Evolutionary conservation across 352 stramenopile genomes (phyloP).

Genomic region (Phytophthora pinifolia): DNA sequence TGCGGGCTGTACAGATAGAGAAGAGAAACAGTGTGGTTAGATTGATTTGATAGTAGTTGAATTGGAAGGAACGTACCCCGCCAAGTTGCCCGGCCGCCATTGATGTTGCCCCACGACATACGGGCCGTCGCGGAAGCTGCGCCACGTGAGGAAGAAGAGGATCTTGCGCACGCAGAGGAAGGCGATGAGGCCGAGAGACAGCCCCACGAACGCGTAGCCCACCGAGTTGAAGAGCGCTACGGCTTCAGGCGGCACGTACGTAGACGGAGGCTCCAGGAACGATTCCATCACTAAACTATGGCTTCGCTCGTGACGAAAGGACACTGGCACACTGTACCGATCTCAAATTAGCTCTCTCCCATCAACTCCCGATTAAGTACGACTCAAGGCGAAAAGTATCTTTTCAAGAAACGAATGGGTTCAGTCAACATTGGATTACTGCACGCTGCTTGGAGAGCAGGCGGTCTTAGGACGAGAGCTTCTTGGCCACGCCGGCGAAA

Average conservation of each 20-base stretch:
- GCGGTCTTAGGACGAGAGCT: no score
- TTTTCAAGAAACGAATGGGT: no score
- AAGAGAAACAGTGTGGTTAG: constrained; percentile 6
- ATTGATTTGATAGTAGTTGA: not conserved
- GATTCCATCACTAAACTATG: no score
- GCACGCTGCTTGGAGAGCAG: no score
- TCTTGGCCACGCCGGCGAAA: no score
- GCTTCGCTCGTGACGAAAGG: no score
- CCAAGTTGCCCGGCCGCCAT: constrained; percentile 74
- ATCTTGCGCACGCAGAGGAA: constrained; percentile 71
- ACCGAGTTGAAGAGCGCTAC: constrained; percentile 62
- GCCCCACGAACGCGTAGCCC: constrained; percentile 52
- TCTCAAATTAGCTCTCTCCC: no score
- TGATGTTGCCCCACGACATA: constrained; percentile 75
- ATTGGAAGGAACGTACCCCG: constrained; percentile 38
- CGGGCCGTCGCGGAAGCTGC: constrained; percentile 73
- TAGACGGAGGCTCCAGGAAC: constrained; percentile 46
- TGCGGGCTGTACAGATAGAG: constrained; percentile 39
- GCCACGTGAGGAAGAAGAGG: constrained; percentile 82
- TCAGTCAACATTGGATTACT: no score
- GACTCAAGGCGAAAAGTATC: no score
- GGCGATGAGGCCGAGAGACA: constrained; percentile 40
- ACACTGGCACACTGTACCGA: no score
- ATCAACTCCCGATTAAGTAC: no score
- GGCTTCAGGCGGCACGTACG: constrained; percentile 51